A percentile compares a stretch with the other conserved stretches of the same genome.
These are phyloP conservation scores for Eurotiales sp. DNA, from an alignment of 2,329 filamentous ascomycete genomes.

Conservation along the genomic window DNA sequence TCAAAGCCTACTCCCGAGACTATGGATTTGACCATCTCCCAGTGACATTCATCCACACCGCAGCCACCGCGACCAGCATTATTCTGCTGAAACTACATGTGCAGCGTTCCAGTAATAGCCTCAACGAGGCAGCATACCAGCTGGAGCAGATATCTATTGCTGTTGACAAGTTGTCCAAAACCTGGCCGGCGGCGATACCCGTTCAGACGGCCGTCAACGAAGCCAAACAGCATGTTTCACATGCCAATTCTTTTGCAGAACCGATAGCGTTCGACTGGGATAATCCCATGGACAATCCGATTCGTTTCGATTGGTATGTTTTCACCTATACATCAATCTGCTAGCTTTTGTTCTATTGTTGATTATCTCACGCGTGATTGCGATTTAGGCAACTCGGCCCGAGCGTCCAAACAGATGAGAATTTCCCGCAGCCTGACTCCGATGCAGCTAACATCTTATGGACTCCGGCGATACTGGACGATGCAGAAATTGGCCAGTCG, in stretches of 20 bases:
- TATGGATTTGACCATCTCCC: neutral
- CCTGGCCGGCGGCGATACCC: neutral
- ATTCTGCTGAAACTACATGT: constrained; percentile 1
- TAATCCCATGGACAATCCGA: no score
- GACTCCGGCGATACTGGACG: no score
- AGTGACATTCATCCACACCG: neutral
- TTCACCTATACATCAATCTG: no score
- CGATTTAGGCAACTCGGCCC: no score
- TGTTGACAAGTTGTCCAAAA: neutral
- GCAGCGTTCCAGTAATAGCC: neutral
- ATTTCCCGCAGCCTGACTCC: no score
- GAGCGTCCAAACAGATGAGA: no score
- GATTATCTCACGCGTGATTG: no score
- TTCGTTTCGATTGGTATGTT: no score
- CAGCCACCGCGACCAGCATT: neutral
- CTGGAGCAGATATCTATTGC: constrained; percentile 1
- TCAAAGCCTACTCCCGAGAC: neutral
- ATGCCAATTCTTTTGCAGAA: neutral
- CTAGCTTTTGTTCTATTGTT: no score
- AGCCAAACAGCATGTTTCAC: neutral
- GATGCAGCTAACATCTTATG: no score
- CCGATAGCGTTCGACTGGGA: neutral
- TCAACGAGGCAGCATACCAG: neutral
- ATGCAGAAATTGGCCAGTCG: no score
- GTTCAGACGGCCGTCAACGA: neutral